Conservation (phyloP, 1,139 yeast species). For the Suhomyces atakaporum region DNA sequence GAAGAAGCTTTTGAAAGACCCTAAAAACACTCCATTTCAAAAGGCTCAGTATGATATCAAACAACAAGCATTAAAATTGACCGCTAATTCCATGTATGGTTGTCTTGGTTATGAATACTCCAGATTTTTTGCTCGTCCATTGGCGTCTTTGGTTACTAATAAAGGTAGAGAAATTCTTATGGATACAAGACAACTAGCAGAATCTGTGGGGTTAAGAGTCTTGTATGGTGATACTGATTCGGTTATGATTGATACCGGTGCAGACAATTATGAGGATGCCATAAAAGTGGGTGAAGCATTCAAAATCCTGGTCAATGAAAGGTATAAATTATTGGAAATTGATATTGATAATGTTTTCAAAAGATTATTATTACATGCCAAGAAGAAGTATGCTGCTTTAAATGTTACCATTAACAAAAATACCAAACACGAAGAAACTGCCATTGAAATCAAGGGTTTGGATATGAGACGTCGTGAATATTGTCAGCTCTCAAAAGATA, state of each 20-base stretch:
- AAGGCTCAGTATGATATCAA: conserved; percentile 87
- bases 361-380: conserved; percentile 84
- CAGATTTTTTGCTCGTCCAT: conserved; percentile 92
- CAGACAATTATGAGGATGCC: conserved; percentile 69
- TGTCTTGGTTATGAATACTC: conserved; percentile 93
- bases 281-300: conserved; percentile 81
- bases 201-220: conserved; percentile 76
- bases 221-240: conserved; percentile 99
- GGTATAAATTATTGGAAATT: conserved; percentile 84
- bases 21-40: conserved; percentile 62
- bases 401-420: conserved; percentile 51
- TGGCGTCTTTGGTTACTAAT: conserved; percentile 93
- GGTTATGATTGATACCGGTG: conserved; percentile 96
- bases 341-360: conserved; percentile 94
- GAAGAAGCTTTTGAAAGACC: conserved; percentile 78
- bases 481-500: conserved; percentile 89
- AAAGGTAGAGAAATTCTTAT: conserved; percentile 95
- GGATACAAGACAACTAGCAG: conserved; percentile 93
- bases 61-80: conserved; percentile 92
- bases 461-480: conserved; percentile 98
- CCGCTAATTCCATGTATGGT: conserved; percentile 99
- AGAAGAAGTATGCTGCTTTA: conserved; percentile 97
- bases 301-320: conserved; percentile 81
- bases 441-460: conserved; percentile 89
- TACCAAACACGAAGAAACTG: conserved; percentile 52